Base-by-base conservation (phyloP, 2,329 filamentous ascomycete species). In the Geosmithia putterillii region DNA sequence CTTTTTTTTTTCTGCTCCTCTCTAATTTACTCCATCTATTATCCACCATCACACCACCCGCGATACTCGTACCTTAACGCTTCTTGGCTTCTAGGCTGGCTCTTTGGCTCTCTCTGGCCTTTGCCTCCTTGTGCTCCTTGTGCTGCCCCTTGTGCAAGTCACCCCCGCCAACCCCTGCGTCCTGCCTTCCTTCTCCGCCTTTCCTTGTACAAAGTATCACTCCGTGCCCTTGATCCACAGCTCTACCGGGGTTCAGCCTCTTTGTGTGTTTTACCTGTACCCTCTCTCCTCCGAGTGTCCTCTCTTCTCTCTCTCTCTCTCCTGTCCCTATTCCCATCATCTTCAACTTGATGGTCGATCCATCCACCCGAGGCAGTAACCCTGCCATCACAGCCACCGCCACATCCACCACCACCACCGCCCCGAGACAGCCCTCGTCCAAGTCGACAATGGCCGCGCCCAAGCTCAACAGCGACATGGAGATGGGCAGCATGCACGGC, bases 381-480 rank as follows among this genome's bases (percentile, higher is more conserved):
- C 5, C 28, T 32, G 28, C 28, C 28, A 32, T 12, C 10, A 14
- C 28, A 9, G 15, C 28, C 28, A 32, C 28, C 15, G 19, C 41
- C 22, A 22, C 36, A 21, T n/a, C n/a, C n/a, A 37, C 42, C 40
- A 36, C 22, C 39, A 58, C 67, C 43, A 61, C 63, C 41, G 63
- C 70, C 40, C 73, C 75, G 38, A 64, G 66, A 39, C 76, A 76
- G 48, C 74, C 73, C 19, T 65, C 72, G 38, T 64, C 69, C 40
- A 82, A 82, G 52, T 64, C 67, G 42, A 58, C 64, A 38, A 68
- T 64, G 15, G 74, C 67, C 3, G 66, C 67, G 32, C 74, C 76
- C 8, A 74, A 74, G 53, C 62, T 79, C 50, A 77, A 72, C 56
- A 70, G 66, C 55, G 71, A 73, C 50, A 62, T 76, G 61, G 73